Evolutionary conservation across 2,329 filamentous ascomycete species (phyloP).

Genomic region (Arthrinium phaeospermum): DNA sequence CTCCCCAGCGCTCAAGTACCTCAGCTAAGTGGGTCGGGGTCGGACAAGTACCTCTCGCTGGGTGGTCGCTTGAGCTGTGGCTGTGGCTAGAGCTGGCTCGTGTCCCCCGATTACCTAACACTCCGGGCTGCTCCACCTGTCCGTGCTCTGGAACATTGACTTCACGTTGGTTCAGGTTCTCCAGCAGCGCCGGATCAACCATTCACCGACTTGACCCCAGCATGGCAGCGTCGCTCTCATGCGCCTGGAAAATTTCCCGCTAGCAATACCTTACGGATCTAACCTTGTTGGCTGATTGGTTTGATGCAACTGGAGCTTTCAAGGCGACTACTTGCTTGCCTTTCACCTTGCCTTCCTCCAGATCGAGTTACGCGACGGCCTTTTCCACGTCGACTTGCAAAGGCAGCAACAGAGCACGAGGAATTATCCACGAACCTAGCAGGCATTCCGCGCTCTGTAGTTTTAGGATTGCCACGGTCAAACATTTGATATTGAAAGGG

Average conservation of each 20-base stretch:
- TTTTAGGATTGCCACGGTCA: background rate
- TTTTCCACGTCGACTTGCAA: background rate
- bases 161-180: too few species aligned
- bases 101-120: background rate
- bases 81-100: conserved; percentile 1
- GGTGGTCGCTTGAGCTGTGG: background rate
- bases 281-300: conserved; percentile 9
- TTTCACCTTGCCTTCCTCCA: background rate
- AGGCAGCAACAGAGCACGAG: conserved; percentile 6
- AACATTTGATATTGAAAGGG: conserved; percentile 15
- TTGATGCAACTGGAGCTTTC: conserved; percentile 7
- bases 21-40: background rate
- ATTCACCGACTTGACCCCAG: background rate
- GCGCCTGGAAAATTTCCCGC: conserved; percentile 5
- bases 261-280: conserved; percentile 11
- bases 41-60: background rate
- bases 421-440: background rate
- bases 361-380: background rate
- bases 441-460: background rate
- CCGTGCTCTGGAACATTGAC: background rate
- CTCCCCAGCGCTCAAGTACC: background rate
- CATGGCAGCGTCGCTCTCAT: background rate
- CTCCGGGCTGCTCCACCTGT: background rate
- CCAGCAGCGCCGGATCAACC: background rate
- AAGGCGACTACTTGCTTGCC: background rate